Conservation (phyloP, 2,329 filamentous ascomycete species). For the Madurella fahalii region DNA sequence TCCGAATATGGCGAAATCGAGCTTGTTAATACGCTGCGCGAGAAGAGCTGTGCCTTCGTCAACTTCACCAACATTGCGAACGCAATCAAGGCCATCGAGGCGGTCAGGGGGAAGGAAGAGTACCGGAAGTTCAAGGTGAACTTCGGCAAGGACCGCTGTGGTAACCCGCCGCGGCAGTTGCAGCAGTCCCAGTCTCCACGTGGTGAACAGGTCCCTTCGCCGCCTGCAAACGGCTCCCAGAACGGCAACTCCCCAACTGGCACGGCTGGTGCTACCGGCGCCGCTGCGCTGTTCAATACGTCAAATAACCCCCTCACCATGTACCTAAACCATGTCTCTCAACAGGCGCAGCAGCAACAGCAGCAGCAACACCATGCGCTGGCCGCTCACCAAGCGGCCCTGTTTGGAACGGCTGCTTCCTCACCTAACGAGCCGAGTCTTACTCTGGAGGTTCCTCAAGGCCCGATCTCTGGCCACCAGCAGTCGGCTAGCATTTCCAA, state of each 20-base stretch:
- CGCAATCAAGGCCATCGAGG: constrained; percentile 98
- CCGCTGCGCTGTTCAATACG: constrained; percentile 72
- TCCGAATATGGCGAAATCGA: constrained; percentile 97
- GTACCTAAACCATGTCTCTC: constrained; percentile 81
- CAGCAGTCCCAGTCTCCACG: constrained; percentile 64
- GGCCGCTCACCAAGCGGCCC: constrained; percentile 70
- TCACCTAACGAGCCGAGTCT: constrained; percentile 49
- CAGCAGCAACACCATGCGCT: constrained; percentile 69
- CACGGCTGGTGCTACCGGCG: constrained; percentile 52
- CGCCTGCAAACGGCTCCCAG: constrained; percentile 57
- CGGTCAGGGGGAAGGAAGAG: constrained; percentile 87
- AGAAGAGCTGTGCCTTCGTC: constrained; percentile 99
- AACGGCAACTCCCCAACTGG: constrained; percentile 55
- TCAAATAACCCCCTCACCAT: constrained; percentile 87
- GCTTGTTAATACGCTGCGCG: constrained; percentile 89
- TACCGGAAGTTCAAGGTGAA: constrained; percentile 99
- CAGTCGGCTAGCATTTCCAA: constrained; percentile 64
- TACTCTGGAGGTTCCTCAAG: constrained; percentile 56
- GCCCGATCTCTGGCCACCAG: constrained; percentile 58
- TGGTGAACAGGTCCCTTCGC: constrained; percentile 56
- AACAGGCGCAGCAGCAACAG: constrained; percentile 69
- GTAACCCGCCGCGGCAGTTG: constrained; percentile 89
- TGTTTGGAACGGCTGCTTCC: constrained; percentile 70
- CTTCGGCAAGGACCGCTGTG: constrained; percentile 97
- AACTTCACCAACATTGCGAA: constrained; percentile 99